These are phyloP conservation scores for Yueomyces sp. DNA, from an alignment of 1,139 yeast species.

Conservation along the genomic window DNA sequence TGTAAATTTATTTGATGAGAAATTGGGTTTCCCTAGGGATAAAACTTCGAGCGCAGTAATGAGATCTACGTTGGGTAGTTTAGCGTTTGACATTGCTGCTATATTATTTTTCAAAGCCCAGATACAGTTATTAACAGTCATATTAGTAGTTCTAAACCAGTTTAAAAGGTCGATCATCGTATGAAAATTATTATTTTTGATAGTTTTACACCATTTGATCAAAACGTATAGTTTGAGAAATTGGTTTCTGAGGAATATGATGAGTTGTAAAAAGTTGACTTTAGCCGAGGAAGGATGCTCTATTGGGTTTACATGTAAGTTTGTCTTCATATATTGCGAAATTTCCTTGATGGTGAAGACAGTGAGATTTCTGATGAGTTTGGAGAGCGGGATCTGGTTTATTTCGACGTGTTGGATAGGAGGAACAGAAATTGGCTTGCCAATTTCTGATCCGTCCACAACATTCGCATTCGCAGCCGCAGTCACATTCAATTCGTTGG, in stretches of 20 bases:
- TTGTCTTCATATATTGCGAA: constrained; percentile 23
- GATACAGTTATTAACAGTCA: constrained; percentile 49
- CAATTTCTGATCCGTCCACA: no score
- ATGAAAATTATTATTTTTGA: constrained; percentile 55
- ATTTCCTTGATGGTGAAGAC: constrained; percentile 23
- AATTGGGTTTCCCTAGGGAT: constrained; percentile 54
- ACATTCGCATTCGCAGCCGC: neutral
- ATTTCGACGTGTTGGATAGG: constrained; percentile 25
- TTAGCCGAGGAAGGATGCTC: constrained; percentile 48
- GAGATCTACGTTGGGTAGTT: constrained; percentile 79
- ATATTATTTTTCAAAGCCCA: constrained; percentile 50
- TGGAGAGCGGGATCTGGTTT: constrained; percentile 22
- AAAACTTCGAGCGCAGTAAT: constrained; percentile 79
- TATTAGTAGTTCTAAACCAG: constrained; percentile 76
- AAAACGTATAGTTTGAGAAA: constrained; percentile 73
- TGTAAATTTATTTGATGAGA: constrained; percentile 37
- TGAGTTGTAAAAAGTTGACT: constrained; percentile 49
- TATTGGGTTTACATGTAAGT: constrained; percentile 12
- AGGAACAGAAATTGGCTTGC: constrained; percentile 6
- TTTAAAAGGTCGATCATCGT: constrained; percentile 72
- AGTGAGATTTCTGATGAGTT: constrained; percentile 22
- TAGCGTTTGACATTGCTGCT: constrained; percentile 66
- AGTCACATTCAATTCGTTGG: neutral
- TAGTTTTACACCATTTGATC: constrained; percentile 64
- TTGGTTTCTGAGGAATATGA: constrained; percentile 66